Base-by-base conservation (phyloP, 345 rosid species). In the Lepidium didymum region DNA sequence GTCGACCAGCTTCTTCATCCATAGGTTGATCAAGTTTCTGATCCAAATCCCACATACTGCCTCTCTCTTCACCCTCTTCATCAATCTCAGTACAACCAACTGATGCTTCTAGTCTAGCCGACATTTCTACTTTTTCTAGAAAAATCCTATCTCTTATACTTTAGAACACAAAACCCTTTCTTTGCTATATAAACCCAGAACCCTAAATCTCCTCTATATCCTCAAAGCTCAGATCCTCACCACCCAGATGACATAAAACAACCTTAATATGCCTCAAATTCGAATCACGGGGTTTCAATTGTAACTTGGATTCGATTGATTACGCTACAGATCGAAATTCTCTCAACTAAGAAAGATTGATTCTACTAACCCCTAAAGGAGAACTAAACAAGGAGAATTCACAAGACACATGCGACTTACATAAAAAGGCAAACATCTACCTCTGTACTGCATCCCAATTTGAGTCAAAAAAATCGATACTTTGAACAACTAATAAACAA, bases 1-100 rank as follows among this genome's bases (percentile, higher is more conserved):
- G 90, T 67, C 79, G 84, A 61, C 92, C 93, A 74, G 96, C 97
- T 77, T 93, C 97, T 65, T 90, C 96, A 72, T 93, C 98, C 96
- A 93, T 90, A 67, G 94, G 82, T 65, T 88, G 93, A 79, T 93
- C 98, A 82, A 90, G 87, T 60, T 76, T 84, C 82, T 88, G 96
- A 46, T 93, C 97, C 85, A 91, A 79, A 76, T 62, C 90, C 99
- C 97, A 88, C 95, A 89, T 91, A 19, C 85, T 82, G 10, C 93
- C 95, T 78, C 74, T 86, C 40, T 33, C 75, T 33, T 73, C 82
- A 68, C 67, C 43, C 21, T 82, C 91, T 75, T 81, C 93, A 74
- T 77, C 83, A 63, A 82, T 76, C 77, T 84, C 89, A 67, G 64
- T 37, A 23, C 68, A 64, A 19, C 70, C 67, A 37, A 76, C 62